Percentiles rank a stretch among this genome's conserved stretches.
Evolutionary conservation across 2,329 filamentous ascomycete species (phyloP).

Genomic region (Periglandula ipomoeae): DNA sequence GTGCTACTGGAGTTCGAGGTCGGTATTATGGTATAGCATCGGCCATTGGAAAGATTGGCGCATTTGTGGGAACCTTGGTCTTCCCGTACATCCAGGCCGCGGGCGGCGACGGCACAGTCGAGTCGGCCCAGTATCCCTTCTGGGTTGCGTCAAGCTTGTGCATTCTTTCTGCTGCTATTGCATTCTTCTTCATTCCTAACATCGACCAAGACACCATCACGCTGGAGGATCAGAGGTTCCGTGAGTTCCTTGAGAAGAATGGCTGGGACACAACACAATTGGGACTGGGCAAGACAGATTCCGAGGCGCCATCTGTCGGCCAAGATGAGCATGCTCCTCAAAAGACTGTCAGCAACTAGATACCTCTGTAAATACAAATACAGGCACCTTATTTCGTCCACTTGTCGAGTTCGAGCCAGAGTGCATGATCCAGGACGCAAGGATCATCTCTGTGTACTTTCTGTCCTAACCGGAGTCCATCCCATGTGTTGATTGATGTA

Average conservation of each 20-base stretch:
- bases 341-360: background rate
- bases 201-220: constrained; percentile 82
- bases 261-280: constrained; percentile 64
- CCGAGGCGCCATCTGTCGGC: background rate
- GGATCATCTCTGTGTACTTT: background rate
- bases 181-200: constrained; percentile 59
- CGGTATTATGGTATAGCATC: constrained; percentile 64
- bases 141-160: constrained; percentile 74
- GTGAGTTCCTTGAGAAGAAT: constrained; percentile 59
- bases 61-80: constrained; percentile 79
- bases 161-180: constrained; percentile 54
- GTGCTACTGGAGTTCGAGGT: constrained; percentile 75
- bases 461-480: background rate
- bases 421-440: too few species aligned
- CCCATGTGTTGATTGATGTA: background rate
- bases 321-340: background rate
- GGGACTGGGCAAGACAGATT: constrained; percentile 20
- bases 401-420: background rate
- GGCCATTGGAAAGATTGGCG: constrained; percentile 66
- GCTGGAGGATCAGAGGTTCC: constrained; percentile 66
- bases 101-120: constrained; percentile 41
- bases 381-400: background rate
- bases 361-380: background rate
- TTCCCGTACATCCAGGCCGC: constrained; percentile 45
- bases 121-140: constrained; percentile 76